phyloP scores from a whole-genome alignment of 2,329 filamentous ascomycete species.

The Ophiocordyceps camponoti-saundersi region DNA sequence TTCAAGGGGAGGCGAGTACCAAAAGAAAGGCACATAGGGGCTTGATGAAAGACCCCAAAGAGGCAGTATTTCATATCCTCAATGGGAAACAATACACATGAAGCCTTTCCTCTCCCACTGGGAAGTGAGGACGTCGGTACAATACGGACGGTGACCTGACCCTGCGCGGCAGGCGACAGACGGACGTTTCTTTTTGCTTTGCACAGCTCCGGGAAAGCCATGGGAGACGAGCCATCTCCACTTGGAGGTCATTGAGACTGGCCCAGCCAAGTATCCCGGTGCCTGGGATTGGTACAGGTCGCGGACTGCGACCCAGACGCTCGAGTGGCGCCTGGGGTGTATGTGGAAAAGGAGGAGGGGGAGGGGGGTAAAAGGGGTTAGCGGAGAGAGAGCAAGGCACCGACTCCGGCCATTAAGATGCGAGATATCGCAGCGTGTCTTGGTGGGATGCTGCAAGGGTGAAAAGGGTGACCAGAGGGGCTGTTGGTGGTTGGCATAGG shows the following conservation, averaged over 20 bases:
- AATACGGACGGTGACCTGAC: neutral
- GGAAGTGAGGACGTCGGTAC: slow-evolving; percentile 3
- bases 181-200: slow-evolving; percentile 2
- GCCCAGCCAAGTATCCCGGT: neutral
- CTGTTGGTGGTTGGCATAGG: neutral
- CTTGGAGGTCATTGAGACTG: neutral
- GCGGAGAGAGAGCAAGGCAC: slow-evolving; percentile 1
- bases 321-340: slow-evolving; percentile 4
- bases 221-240: neutral
- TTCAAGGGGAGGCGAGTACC: neutral
- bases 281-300: neutral
- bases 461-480: slow-evolving; percentile 1
- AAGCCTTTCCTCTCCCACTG: slow-evolving; percentile 2
- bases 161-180: slow-evolving; percentile 2
- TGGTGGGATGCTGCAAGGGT: slow-evolving; percentile 5
- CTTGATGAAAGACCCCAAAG: neutral
- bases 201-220: neutral
- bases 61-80: neutral
- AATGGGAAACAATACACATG: neutral
- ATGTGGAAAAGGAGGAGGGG: slow-evolving; percentile 4
- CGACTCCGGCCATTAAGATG: slow-evolving; percentile 5
- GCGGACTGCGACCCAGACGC: slow-evolving; percentile 1
- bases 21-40: neutral
- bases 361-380: neutral
- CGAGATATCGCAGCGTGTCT: slow-evolving; percentile 5